A percentile compares a stretch with the other conserved stretches of the same genome.
These are phyloP conservation scores for Wickerhamiella shivajii DNA, from an alignment of 805 yeast species.

Conservation along the genomic window DNA sequence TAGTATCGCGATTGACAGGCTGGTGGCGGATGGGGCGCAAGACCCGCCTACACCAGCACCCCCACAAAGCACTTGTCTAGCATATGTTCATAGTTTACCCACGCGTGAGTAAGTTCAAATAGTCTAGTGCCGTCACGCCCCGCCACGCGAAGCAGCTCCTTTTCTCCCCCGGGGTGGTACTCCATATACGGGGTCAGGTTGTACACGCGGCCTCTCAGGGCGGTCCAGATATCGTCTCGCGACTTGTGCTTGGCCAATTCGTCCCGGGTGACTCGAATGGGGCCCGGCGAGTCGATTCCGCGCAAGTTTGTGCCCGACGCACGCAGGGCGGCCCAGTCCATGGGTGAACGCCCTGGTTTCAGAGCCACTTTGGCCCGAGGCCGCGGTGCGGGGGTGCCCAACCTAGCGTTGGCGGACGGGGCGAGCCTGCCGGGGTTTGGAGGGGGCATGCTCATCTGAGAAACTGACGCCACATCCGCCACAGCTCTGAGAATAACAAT, in stretches of 20 bases:
- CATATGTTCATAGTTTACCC: constrained; percentile 81
- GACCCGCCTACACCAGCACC: constrained; percentile 18
- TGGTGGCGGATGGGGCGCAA: neutral
- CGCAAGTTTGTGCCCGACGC: constrained; percentile 33
- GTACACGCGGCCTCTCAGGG: constrained; percentile 64
- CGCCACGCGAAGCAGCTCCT: constrained; percentile 61
- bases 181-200: constrained; percentile 70
- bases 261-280: constrained; percentile 29
- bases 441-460: no score
- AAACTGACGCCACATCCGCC: no score
- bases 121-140: constrained; percentile 70
- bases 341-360: constrained; percentile 68
- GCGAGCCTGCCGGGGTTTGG: no score
- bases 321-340: constrained; percentile 68
- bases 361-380: constrained; percentile 44
- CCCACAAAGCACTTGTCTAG: constrained; percentile 71
- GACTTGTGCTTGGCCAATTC: constrained; percentile 47
- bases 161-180: constrained; percentile 89
- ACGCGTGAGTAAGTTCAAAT: constrained; percentile 49
- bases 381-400: no score
- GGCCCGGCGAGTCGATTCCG: constrained; percentile 17
- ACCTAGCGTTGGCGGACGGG: no score
- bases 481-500: no score
- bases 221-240: constrained; percentile 73
- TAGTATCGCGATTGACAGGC: neutral